These are phyloP conservation scores for Chlamydomonas sp. DNA, from an alignment of 139 green algal genomes.

Conservation along the genomic window DNA sequence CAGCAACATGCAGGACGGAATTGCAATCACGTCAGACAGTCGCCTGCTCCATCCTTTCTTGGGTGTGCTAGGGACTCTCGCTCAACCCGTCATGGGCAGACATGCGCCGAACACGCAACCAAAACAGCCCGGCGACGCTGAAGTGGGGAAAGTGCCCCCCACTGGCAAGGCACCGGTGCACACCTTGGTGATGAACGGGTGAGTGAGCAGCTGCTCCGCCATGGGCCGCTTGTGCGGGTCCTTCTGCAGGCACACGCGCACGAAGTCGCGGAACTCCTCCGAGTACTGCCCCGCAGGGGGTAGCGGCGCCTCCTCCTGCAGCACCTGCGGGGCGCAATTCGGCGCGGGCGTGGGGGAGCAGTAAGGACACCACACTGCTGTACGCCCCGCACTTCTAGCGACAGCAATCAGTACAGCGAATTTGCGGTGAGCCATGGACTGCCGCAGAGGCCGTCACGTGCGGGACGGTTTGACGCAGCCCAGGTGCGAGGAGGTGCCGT, in stretches of 20 bases:
- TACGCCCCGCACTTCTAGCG: neutral
- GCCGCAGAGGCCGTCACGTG: neutral
- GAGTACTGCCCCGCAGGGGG: conserved; percentile 57
- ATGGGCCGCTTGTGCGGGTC: conserved; percentile 74
- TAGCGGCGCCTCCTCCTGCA: conserved; percentile 62
- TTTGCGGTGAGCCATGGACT: neutral
- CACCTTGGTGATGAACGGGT: conserved; percentile 76
- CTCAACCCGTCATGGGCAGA: no score
- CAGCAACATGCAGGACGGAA: no score
- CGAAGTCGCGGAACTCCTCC: conserved; percentile 84
- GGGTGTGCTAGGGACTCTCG: no score
- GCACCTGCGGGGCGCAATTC: conserved; percentile 44
- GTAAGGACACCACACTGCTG: neutral
- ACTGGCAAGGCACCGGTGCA: no score
- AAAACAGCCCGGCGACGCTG: no score
- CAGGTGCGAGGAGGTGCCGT: no score
- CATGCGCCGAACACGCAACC: no score
- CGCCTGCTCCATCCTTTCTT: no score
- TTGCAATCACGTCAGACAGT: no score
- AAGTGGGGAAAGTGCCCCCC: no score
- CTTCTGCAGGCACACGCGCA: conserved; percentile 75
- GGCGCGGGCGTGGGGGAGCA: neutral
- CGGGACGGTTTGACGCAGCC: no score
- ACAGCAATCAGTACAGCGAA: neutral
- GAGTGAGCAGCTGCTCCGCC: conserved; percentile 76